Base-by-base conservation (phyloP, 164 flowering plant genomes). In the Warburgia ugandensis region DNA sequence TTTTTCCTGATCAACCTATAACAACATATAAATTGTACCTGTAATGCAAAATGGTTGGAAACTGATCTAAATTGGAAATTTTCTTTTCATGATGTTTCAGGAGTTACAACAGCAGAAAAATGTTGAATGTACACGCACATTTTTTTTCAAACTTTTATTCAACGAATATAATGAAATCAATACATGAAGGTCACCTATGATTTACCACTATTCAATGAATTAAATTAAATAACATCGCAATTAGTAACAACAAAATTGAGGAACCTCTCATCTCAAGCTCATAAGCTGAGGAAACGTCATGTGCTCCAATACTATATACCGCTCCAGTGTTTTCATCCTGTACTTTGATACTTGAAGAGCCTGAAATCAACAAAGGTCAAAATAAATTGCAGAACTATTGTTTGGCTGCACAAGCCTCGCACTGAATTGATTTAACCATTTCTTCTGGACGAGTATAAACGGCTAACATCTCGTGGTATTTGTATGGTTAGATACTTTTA, bases 331-430 rank as follows among this genome's bases (percentile, higher is more conserved):
- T 71, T 38, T 79, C 91, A 65, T 88, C 94, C 70, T 60, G 61
- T 63, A 88, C 63, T 71, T 77, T 53, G 45, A 85, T 81, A 71
- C 72, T 85, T 41, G 97, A 85, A 22, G 97, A 88, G 48, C 86
- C 84, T 81, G 80, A 50, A 27, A 25, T 42, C 45, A 19, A 65
- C 19, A 50, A 50, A 13, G 37, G 14, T 2, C 13, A 4, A 27
- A 19, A 39, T 16, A 16, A 22, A 39, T 39, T n/a, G 19, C 4
- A 17, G 40, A 50, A 20, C n/a, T n/a, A n/a, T n/a, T n/a, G n/a
- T n/a, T n/a, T n/a, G n/a, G n/a, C n/a, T n/a, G n/a, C n/a, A n/a
- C n/a, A n/a, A n/a, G n/a, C n/a, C n/a, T n/a, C n/a, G n/a, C n/a
- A n/a, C n/a, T n/a, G n/a, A n/a, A n/a, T n/a, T n/a, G n/a, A n/a